Percentiles rank a stretch among this genome's conserved stretches.
phyloP scores from a whole-genome alignment of 305 asterid genomes.

The Petunia hybrid region DNA sequence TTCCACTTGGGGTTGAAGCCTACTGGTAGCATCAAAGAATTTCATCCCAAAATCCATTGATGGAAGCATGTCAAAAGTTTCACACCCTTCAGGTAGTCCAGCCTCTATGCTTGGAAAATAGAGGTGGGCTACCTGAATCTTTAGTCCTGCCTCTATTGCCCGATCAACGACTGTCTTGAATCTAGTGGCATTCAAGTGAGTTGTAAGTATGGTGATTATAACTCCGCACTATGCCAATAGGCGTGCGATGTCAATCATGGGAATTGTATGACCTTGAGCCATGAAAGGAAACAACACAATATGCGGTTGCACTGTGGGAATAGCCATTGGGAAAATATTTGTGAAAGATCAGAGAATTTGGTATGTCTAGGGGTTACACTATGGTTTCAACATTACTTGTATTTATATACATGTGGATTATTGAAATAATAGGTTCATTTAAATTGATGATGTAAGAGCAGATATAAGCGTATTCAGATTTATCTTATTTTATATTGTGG shows the following conservation, averaged over 20 bases:
- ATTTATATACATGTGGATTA: background rate
- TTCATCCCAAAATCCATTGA: constrained; percentile 4
- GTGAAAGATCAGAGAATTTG: background rate
- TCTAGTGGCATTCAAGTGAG: constrained; percentile 40
- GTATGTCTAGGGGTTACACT: background rate
- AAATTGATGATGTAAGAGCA: constrained; percentile 18
- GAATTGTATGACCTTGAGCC: constrained; percentile 52
- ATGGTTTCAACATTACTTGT: background rate
- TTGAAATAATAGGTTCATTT: background rate
- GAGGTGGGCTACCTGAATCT: constrained; percentile 35
- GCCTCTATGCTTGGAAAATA: constrained; percentile 39
- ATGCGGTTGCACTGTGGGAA: constrained; percentile 32
- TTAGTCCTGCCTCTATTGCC: constrained; percentile 36
- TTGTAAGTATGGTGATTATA: constrained; percentile 42
- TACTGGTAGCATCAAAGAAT: constrained; percentile 32
- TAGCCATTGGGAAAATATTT: background rate
- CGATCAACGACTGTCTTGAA: constrained; percentile 35
- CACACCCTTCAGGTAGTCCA: constrained; percentile 49
- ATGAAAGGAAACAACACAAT: constrained; percentile 46
- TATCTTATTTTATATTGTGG: background rate
- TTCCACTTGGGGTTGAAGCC: constrained; percentile 42
- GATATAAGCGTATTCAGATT: background rate
- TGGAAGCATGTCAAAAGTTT: constrained; percentile 44
- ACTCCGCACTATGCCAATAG: constrained; percentile 42
- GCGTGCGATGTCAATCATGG: constrained; percentile 44